A percentile compares a stretch with the other conserved stretches of the same genome.
Conservation (phyloP, 202 grass and related monocot species). For the Panicum virgatum region DNA sequence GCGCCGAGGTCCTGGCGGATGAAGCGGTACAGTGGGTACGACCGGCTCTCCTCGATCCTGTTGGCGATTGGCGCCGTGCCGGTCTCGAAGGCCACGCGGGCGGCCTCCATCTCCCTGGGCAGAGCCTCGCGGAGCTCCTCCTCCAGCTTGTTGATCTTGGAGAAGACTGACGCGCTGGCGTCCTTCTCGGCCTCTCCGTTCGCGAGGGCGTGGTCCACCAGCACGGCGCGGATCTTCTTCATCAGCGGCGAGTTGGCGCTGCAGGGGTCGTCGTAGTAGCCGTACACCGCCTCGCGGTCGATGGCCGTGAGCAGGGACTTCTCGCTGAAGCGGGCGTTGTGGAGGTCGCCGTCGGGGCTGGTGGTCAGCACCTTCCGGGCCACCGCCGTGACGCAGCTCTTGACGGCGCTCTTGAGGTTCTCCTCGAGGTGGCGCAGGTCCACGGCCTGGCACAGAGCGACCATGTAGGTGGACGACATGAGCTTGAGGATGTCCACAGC, state of each 20-base stretch:
- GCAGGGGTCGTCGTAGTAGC: conserved; percentile 65
- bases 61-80: conserved; percentile 46
- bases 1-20: conserved; percentile 51
- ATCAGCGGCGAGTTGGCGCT: conserved; percentile 58
- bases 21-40: conserved; percentile 65
- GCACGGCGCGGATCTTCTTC: conserved; percentile 73
- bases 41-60: conserved; percentile 60
- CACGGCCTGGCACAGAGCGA: conserved; percentile 74
- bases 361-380: conserved; percentile 60
- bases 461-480: conserved; percentile 71
- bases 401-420: conserved; percentile 65
- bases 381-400: conserved; percentile 45
- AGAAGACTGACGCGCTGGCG: conserved; percentile 48
- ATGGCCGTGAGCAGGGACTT: conserved; percentile 65
- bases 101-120: conserved; percentile 62
- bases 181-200: conserved; percentile 54
- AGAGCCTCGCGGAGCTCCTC: conserved; percentile 42
- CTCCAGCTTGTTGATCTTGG: conserved; percentile 64
- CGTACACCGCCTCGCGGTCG: conserved; percentile 60
- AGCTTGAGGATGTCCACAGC: conserved; percentile 84
- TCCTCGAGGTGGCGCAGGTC: conserved; percentile 82
- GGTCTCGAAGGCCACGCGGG: conserved; percentile 43
- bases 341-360: conserved; percentile 51
- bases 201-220: conserved; percentile 64
- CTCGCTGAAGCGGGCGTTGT: conserved; percentile 69